Evolutionary conservation across 176 grass and related monocot genomes (phyloP).

Genomic region (Oryza coarctata): DNA sequence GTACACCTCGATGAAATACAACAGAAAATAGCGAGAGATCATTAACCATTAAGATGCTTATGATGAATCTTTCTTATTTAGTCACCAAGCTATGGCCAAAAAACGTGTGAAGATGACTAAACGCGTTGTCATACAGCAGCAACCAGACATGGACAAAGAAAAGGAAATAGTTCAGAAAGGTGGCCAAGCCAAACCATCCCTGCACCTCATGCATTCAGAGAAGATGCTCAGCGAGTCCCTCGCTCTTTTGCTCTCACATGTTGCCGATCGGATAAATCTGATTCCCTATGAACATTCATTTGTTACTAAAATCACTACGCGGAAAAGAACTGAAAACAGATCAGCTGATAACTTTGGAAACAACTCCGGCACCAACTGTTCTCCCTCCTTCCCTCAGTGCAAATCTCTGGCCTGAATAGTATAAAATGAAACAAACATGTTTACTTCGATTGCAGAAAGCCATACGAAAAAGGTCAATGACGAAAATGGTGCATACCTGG

Average conservation of each 20-base stretch:
- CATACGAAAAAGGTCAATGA: background rate
- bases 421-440: background rate
- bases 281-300: constrained; percentile 51
- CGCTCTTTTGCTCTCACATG: constrained; percentile 24
- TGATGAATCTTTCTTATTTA: constrained; percentile 37
- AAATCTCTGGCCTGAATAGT: constrained; percentile 88
- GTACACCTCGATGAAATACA: background rate
- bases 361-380: constrained; percentile 90
- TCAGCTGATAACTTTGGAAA: constrained; percentile 80
- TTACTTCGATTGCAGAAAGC: background rate
- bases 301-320: constrained; percentile 30
- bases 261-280: constrained; percentile 29
- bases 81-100: constrained; percentile 31
- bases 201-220: constrained; percentile 23
- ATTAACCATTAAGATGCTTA: background rate
- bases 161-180: constrained; percentile 21
- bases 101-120: constrained; percentile 37
- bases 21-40: background rate
- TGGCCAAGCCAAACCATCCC: constrained; percentile 13
- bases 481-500: constrained; percentile 45
- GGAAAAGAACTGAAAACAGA: constrained; percentile 3
- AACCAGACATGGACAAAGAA: constrained; percentile 11
- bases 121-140: constrained; percentile 25
- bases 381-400: constrained; percentile 86
- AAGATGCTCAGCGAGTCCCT: constrained; percentile 29